Percentiles rank a stretch among this genome's conserved stretches.
Conservation (phyloP, 352 stramenopile genomes). For the Globisporangium mamillatum region DNA sequence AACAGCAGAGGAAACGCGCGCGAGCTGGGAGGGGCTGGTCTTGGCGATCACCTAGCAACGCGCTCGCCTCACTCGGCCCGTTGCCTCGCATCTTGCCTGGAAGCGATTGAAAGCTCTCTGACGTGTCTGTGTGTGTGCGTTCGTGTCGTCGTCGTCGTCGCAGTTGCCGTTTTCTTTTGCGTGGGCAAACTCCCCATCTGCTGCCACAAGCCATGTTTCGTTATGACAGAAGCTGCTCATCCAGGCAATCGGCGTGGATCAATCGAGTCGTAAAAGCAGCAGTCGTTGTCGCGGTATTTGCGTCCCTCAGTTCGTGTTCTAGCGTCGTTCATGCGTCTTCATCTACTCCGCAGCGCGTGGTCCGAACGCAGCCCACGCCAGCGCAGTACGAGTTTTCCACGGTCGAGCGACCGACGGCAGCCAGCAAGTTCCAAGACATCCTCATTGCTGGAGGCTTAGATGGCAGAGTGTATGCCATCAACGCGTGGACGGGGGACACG, state of each 20-base stretch:
- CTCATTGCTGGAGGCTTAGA: slow-evolving; percentile 72
- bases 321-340: neutral
- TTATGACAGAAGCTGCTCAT: neutral
- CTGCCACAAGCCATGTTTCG: slow-evolving; percentile 6
- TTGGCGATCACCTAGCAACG: neutral
- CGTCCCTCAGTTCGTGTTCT: neutral
- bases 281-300: neutral
- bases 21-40: neutral
- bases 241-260: slow-evolving; percentile 2
- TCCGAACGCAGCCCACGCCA: slow-evolving; percentile 7
- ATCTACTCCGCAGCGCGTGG: neutral
- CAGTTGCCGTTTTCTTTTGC: neutral
- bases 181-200: neutral
- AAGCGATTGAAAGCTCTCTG: neutral
- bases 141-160: neutral
- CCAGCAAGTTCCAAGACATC: slow-evolving; percentile 33
- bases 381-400: slow-evolving; percentile 11
- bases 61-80: neutral
- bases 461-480: slow-evolving; percentile 69
- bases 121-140: slow-evolving; percentile 2
- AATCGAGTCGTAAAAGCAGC: neutral
- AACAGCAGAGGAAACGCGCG: neutral
- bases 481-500: slow-evolving; percentile 77
- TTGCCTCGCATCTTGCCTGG: neutral
- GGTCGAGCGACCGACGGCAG: neutral